Evolutionary conservation across 495 filamentous ascomycete species (phyloP).

Genomic region (Xylaria curta): DNA sequence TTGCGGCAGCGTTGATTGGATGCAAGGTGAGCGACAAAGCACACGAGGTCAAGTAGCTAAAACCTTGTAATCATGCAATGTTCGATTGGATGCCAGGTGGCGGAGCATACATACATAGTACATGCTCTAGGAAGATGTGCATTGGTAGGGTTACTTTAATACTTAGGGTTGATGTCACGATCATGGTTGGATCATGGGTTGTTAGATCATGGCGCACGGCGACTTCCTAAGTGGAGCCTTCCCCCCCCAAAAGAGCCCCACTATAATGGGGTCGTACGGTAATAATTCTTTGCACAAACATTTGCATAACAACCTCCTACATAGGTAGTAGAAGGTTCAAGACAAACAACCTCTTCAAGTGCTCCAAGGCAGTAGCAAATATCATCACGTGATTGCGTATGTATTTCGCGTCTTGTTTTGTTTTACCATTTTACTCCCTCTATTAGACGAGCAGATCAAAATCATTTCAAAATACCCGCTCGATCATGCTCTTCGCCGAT

Average conservation of each 20-base stretch:
- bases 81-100: conserved; percentile 31
- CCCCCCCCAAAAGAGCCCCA: background rate
- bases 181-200: conserved; percentile 24
- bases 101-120: background rate
- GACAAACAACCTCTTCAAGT: too few relatives aligned
- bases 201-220: conserved; percentile 14
- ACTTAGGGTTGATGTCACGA: background rate
- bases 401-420: too few relatives aligned
- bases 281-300: too few relatives aligned
- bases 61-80: conserved; percentile 9
- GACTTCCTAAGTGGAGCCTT: background rate
- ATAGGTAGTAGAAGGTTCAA: background rate
- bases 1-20: conserved; percentile 22
- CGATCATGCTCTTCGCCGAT: background rate
- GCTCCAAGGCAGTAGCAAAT: too few relatives aligned
- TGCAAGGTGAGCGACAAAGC: background rate
- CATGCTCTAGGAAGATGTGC: background rate
- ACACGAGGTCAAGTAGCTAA: conserved; percentile 22
- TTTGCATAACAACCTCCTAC: too few relatives aligned
- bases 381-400: too few relatives aligned
- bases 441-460: conserved; percentile 9
- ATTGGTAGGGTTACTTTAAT: background rate
- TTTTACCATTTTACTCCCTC: too few relatives aligned
- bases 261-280: too few relatives aligned
- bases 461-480: conserved; percentile 14